A percentile compares a stretch with the other conserved stretches of the same genome.
phyloP scores from a whole-genome alignment of 805 yeast species.

The Clavispora santaluciae region DNA sequence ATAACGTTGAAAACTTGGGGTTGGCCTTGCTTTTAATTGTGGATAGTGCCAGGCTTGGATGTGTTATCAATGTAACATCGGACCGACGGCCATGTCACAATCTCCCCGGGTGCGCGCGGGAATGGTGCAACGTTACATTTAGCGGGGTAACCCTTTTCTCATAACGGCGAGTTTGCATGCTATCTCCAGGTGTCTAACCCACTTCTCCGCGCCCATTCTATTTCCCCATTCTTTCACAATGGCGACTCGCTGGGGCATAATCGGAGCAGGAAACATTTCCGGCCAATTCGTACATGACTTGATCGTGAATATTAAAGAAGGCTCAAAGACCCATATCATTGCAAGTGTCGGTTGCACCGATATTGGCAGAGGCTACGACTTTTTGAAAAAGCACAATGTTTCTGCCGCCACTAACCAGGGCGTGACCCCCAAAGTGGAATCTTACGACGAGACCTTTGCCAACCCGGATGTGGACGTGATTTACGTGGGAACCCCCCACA shows the following conservation, averaged over 20 bases:
- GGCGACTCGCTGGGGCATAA: constrained; percentile 38
- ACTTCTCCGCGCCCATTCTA: not conserved
- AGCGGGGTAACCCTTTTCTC: not conserved
- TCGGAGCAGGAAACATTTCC: constrained; percentile 49
- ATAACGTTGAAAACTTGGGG: too few relatives aligned
- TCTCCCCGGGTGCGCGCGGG: not conserved
- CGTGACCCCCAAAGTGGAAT: constrained; percentile 20
- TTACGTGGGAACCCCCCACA: constrained; percentile 54
- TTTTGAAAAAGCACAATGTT: constrained; percentile 19
- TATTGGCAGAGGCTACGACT: constrained; percentile 29
- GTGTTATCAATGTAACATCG: not conserved
- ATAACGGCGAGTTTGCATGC: not conserved
- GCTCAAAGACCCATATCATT: constrained; percentile 27
- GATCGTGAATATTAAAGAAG: constrained; percentile 18
- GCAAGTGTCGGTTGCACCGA: constrained; percentile 38
- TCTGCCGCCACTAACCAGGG: constrained; percentile 19
- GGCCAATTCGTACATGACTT: constrained; percentile 40
- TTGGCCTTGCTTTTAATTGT: too few relatives aligned
- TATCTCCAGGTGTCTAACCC: not conserved
- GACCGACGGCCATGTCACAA: not conserved
- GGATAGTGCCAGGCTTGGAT: too few relatives aligned
- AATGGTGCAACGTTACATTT: not conserved
- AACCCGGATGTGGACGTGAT: constrained; percentile 43
- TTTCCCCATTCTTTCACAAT: not conserved
- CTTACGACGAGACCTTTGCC: constrained; percentile 42